Evolutionary conservation across 306 rosid species (phyloP), one percentile per base, ranked within the genome.

Genomic region (Fragaria nilgerrensis): DNA sequence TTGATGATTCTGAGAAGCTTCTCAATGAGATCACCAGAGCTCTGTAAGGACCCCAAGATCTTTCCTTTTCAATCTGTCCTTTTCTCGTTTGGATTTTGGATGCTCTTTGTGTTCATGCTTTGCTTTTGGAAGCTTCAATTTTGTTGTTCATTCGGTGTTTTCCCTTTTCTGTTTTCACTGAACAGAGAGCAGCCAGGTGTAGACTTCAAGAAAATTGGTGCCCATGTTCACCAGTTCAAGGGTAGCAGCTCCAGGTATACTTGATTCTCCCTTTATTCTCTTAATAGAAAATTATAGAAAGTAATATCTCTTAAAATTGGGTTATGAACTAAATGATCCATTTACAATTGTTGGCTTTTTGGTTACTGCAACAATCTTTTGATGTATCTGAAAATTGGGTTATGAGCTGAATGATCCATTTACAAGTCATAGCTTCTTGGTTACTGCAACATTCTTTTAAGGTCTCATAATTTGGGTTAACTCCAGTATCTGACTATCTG

Each of bases 211-310:
- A 89, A 81, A 83, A 88, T 93, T 82, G 99, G 93, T 89, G 92
- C 97, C 45, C 94, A 88, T 86, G 98, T 93, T 75, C 98, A 96
- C 87, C 99, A 93, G 85, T 82, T 96, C 49, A 96, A 96, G 90
- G 98, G 99, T 55, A 96, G 99, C 87, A 92, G 97, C 85, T 90
- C 99, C 77, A 96, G 99, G 99, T 96, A 86, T 44, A 50, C 68
- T 16, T 68, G 25, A 70, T 74, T 76, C 25, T 49, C 20, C 47
- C 43, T 5, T 71, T 39, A 63, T 63, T 0, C 4, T 20, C 13
- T 75, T 1, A 55, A n/a, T 15, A 16, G 32, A 41, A 36, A 52
- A 77, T 12, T 19, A 11, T 48, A 25, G 37, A 22, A 59, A 44
- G 6, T 52, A 9, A n/a, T 15, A 29, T 62, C 15, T 19, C 17